These are phyloP conservation scores for Clarireedia homoeocarpa DNA, from an alignment of 2,329 filamentous ascomycete genomes.

Conservation along the genomic window DNA sequence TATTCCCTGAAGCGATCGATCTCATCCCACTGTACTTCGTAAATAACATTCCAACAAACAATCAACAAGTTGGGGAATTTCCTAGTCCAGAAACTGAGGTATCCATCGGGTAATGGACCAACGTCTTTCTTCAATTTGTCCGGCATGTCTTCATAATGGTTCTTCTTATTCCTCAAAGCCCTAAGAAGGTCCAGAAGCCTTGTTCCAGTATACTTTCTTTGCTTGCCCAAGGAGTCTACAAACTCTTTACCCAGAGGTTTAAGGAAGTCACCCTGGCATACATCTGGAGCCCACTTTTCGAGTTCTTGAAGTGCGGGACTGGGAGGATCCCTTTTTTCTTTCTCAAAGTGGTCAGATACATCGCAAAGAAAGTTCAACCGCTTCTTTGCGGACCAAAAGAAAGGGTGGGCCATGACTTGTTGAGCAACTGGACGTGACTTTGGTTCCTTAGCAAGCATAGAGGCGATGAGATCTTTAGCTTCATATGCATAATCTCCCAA, in stretches of 20 bases:
- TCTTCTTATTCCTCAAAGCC: constrained; percentile 89
- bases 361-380: constrained; percentile 90
- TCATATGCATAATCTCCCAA: constrained; percentile 81
- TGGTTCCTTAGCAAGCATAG: constrained; percentile 59
- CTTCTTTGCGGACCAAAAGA: constrained; percentile 92
- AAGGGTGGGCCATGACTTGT: constrained; percentile 84
- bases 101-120: constrained; percentile 54
- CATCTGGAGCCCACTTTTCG: constrained; percentile 43
- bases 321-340: constrained; percentile 77
- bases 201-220: constrained; percentile 85
- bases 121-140: constrained; percentile 65
- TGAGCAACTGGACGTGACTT: constrained; percentile 60
- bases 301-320: constrained; percentile 57
- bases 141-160: constrained; percentile 96
- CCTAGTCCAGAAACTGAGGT: constrained; percentile 60
- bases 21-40: constrained; percentile 44
- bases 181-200: constrained; percentile 79
- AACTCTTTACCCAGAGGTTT: constrained; percentile 69
- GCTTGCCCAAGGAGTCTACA: constrained; percentile 83
- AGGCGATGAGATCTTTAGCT: constrained; percentile 75
- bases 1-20: constrained; percentile 61
- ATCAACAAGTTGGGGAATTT: constrained; percentile 61
- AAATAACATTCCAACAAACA: constrained; percentile 55
- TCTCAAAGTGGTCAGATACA: constrained; percentile 93
- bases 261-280: constrained; percentile 69